These are phyloP conservation scores for Sclerotinia sclerotiorum DNA, from an alignment of 2,329 filamentous ascomycete genomes.

Conservation along the genomic window DNA sequence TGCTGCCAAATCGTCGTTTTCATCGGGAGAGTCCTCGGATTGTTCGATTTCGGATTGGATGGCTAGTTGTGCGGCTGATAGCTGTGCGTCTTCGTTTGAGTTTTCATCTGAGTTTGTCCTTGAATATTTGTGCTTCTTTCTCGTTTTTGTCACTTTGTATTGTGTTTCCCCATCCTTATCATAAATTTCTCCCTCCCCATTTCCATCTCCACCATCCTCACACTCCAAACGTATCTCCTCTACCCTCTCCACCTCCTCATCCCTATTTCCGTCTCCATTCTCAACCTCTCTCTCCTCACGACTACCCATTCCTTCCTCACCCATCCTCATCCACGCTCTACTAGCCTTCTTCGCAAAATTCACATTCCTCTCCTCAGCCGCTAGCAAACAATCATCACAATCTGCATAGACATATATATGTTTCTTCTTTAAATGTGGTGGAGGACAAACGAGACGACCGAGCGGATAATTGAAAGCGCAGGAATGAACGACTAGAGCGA, in stretches of 20 bases:
- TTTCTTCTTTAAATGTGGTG: neutral
- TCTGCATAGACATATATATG: constrained; percentile 6
- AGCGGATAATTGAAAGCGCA: neutral
- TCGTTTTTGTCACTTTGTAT: no score
- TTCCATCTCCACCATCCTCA: neutral
- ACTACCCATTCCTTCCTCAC: neutral
- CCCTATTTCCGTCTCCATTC: no score
- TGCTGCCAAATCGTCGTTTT: neutral
- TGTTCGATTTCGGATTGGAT: neutral
- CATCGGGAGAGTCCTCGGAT: neutral
- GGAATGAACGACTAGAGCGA: neutral
- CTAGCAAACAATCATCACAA: neutral
- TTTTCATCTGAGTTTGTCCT: neutral
- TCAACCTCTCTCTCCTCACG: no score
- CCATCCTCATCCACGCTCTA: neutral
- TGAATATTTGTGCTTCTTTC: neutral
- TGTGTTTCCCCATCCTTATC: neutral
- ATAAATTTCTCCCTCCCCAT: neutral
- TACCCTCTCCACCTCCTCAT: neutral
- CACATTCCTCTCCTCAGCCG: neutral
- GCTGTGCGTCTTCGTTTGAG: neutral
- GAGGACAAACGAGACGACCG: constrained; percentile 2
- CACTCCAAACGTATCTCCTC: neutral
- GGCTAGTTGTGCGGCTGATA: neutral
- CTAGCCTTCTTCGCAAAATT: neutral